Base-by-base conservation (phyloP, 805 yeast genomes). In the Starmerella lactis-condensi region DNA sequence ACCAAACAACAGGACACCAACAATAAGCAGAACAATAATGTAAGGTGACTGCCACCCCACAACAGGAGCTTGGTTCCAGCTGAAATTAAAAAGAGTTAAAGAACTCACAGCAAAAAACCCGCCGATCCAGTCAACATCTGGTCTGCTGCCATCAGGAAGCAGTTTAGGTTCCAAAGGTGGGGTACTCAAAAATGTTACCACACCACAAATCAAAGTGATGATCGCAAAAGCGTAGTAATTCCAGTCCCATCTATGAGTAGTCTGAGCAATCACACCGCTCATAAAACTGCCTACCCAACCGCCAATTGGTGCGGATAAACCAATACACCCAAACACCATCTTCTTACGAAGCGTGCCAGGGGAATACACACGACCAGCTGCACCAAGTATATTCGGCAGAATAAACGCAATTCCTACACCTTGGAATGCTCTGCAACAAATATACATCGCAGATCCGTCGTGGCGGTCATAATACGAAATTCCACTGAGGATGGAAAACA, bases 61-160 rank as follows among this genome's bases (percentile, higher is more conserved):
- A 4, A 65, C 60, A 0, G 85, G 78, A 2, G 75, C 85, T 47
- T 77, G 82, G 43, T 72, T 75, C 69, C 79, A 69, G 2, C 68
- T 67, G 46, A 75, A 69, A 41, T 72, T 75, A 47, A 77, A 58
- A 21, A 76, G 47, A 2, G 74, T 59, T 29, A 77, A 50, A 0
- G 78, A 79, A 5, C 54, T 35, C 4, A 75, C 64, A 3, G 78
- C 83, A 10, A 67, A 36, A 0, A 53, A 12, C 0, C 74, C 56
- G n/a, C 81, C 81, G 5, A 51, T 34, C 53, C 62, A 58, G 16
- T 79, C 81, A 44, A 69, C 73, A 15, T 27, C 25, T 29, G 34
- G 41, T 5, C 26, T 22, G 8, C 17, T n/a, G 9, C 41, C 43
- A 8, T 32, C 37, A 4, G 27, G 26, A 7, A 21, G 22, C 3